Conservation (phyloP, 148 eudicot species). For the Amaranthus hypochondriacus region DNA sequence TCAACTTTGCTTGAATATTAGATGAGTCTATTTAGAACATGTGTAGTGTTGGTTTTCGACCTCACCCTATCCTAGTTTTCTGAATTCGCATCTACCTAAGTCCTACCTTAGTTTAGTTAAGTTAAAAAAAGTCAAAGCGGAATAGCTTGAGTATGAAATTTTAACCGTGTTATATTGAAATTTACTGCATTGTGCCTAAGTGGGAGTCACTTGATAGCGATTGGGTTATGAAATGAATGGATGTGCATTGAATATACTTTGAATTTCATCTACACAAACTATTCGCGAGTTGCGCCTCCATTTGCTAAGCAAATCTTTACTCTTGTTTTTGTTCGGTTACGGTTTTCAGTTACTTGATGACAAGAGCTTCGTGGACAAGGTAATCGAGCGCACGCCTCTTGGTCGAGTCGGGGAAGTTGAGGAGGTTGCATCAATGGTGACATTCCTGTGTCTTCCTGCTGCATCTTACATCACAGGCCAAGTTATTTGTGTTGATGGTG, state of each 20-base stretch:
- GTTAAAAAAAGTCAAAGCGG: no score
- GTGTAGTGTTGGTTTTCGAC: no score
- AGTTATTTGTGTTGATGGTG: constrained; percentile 77
- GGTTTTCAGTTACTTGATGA: constrained; percentile 31
- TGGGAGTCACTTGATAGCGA: no score
- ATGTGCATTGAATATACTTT: neutral
- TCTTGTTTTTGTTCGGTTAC: neutral
- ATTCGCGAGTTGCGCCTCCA: neutral
- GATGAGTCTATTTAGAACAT: no score
- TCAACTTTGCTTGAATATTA: no score
- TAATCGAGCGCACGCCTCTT: constrained; percentile 57
- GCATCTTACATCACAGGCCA: constrained; percentile 89
- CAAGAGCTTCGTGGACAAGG: constrained; percentile 42
- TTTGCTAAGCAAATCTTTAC: constrained; percentile 10
- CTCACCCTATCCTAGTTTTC: no score
- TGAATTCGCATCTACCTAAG: no score
- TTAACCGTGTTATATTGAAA: no score
- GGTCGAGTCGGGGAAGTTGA: constrained; percentile 56
- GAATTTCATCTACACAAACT: neutral
- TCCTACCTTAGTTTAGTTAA: no score
- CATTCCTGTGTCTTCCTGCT: constrained; percentile 85
- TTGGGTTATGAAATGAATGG: no score
- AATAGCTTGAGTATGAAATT: no score
- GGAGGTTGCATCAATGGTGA: constrained; percentile 81
- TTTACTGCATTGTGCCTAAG: no score